Evolutionary conservation across 495 filamentous ascomycete genomes (phyloP), one percentile per base, ranked within the genome.

Genomic region (Pyronema omphalodes): DNA sequence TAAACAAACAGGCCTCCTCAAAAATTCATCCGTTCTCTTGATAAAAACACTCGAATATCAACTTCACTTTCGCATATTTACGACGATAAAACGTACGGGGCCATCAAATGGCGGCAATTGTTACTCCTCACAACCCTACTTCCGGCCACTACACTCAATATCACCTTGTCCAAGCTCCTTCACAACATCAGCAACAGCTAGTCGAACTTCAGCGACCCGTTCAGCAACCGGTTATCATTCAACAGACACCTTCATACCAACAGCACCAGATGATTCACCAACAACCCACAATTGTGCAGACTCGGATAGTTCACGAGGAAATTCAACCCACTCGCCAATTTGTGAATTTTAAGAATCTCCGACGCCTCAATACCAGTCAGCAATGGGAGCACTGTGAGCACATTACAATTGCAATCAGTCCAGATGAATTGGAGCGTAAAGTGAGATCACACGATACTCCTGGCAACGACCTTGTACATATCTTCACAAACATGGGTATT

Each of bases 341-440:
- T 41, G 52, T 54, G 9, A 54, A 19, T 29, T 54, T 54, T 39
- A 54, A 54, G 19, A 54, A 54, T 34, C 52, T 54, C 9, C 8
- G 40, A 23, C 40, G 45, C 19, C 40, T 44, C 7, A 54, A 46
- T 14, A 15, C 15, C 9, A 34, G 52, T 12, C 52, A 54, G 23
- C 41, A 57, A 39, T 60, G 48, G 57, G 57, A 59, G 34, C 55
- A 55, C 7, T 64, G 60, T 11, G 57, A 64, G 7, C 61, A 64
- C 29, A 57, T 64, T 19, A 58, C 47, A 3, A 64, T 60, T 52
- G 55, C 51, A 14, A 59, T 64, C 51, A 56, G 52, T 9, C 61
- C 61, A n/a, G 61, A 60, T 11, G 61, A 59, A 52, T 51, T 61
- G 4, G 54, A 64, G 35, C 60, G 45, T 36, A 61, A 63, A 43